Evolutionary conservation across 148 eudicot genomes (phyloP).

Genomic region (Chenopodium suecicum): DNA sequence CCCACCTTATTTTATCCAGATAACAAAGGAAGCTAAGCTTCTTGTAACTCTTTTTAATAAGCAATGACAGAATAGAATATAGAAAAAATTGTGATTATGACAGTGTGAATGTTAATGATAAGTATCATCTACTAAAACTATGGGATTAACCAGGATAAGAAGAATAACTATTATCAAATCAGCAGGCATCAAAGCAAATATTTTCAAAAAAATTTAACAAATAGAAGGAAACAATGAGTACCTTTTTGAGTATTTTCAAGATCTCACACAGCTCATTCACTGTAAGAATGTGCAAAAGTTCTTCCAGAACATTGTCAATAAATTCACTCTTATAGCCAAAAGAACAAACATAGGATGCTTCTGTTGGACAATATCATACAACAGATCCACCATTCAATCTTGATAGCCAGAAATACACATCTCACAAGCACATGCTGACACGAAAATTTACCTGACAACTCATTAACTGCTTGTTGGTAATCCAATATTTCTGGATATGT

Average conservation of each 20-base stretch:
- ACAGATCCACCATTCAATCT: slow-evolving; percentile 12
- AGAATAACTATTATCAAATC: not conserved
- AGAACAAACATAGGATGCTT: slow-evolving; percentile 53
- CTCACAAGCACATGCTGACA: not conserved
- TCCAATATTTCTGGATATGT: slow-evolving; percentile 73
- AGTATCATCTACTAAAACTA: not conserved
- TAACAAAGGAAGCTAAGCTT: not conserved
- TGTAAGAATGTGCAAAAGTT: slow-evolving; percentile 57
- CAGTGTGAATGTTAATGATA: no score
- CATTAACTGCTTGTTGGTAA: slow-evolving; percentile 50
- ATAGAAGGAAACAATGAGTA: slow-evolving; percentile 27
- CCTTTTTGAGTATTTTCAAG: slow-evolving; percentile 50
- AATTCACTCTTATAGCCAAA: slow-evolving; percentile 36
- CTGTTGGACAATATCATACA: slow-evolving; percentile 42
- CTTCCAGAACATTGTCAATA: slow-evolving; percentile 50
- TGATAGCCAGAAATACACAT: slow-evolving; percentile 6
- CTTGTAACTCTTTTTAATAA: not conserved
- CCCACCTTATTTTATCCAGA: not conserved
- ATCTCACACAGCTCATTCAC: slow-evolving; percentile 74
- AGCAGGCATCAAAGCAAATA: not conserved
- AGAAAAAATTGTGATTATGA: no score
- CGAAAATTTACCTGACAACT: slow-evolving; percentile 49
- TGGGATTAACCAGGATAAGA: not conserved
- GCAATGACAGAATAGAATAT: not conserved
- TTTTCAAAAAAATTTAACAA: no score